A percentile compares a stretch with the other conserved stretches of the same genome.
Evolutionary conservation across 1,139 yeast species (phyloP).

Genomic region (Saccharomyces hybrid): DNA sequence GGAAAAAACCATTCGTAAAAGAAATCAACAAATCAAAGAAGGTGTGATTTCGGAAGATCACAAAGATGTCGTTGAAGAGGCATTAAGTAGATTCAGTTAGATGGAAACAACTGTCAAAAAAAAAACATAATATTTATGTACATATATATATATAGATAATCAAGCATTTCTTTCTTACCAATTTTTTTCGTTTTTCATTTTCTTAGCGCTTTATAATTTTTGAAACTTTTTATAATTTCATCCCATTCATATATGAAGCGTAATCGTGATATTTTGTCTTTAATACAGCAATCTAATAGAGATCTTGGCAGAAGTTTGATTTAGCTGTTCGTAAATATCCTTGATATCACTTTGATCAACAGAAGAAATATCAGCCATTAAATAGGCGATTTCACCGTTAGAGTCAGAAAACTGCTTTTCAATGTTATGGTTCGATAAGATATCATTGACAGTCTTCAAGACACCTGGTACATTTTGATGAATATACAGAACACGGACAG

Average conservation of each 20-base stretch:
- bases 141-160: not conserved
- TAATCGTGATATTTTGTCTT: too few species aligned
- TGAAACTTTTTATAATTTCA: not conserved
- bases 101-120: not conserved
- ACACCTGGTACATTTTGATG: constrained; percentile 99
- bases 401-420: constrained; percentile 98
- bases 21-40: constrained; percentile 40
- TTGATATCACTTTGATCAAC: constrained; percentile 80
- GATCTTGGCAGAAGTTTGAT: constrained; percentile 84
- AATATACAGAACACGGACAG: constrained; percentile 89
- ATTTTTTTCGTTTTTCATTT: not conserved
- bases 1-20: constrained; percentile 68
- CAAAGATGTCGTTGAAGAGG: constrained; percentile 31
- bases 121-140: not conserved
- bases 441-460: constrained; percentile 91
- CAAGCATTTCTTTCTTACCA: not conserved
- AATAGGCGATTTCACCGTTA: constrained; percentile 90
- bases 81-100: constrained; percentile 29
- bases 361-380: constrained; percentile 95
- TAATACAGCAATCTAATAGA: constrained; percentile 84
- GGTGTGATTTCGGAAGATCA: constrained; percentile 42
- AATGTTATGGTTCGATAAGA: constrained; percentile 89
- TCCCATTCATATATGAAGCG: too few species aligned
- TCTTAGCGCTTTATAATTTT: not conserved
- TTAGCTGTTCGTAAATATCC: constrained; percentile 75